Percentiles rank a stretch among this genome's conserved stretches.
These are phyloP conservation scores for Tulasnella calospora DNA, from an alignment of 768 basidiomycete genomes.

Conservation along the genomic window DNA sequence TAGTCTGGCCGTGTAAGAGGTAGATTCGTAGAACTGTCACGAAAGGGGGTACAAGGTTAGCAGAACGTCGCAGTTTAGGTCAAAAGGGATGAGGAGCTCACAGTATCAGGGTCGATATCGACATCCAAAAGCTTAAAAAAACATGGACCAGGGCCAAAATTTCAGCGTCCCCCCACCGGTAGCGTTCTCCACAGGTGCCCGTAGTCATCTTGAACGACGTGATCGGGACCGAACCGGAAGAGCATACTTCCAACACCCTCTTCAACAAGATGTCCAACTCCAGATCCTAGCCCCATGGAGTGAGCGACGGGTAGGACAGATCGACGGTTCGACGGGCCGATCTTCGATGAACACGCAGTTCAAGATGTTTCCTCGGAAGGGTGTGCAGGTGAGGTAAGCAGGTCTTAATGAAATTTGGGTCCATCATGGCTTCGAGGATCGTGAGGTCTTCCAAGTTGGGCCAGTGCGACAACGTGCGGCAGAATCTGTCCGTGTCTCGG, in stretches of 20 bases:
- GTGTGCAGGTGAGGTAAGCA: background rate
- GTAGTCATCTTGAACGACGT: background rate
- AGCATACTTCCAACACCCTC: background rate
- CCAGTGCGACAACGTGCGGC: background rate
- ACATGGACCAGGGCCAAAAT: background rate
- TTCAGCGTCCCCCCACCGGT: background rate
- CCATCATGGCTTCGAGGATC: background rate
- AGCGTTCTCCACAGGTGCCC: background rate
- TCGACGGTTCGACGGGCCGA: background rate
- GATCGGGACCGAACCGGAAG: background rate
- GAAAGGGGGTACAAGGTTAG: background rate
- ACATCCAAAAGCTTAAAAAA: background rate
- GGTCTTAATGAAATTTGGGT: background rate
- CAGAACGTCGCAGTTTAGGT: too few species aligned
- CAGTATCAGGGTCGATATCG: background rate
- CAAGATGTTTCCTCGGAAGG: background rate
- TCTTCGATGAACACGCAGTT: constrained; percentile 1
- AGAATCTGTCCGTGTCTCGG: background rate
- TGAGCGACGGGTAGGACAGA: background rate
- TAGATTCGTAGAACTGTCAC: background rate
- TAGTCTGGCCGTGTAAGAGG: background rate
- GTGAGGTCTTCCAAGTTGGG: background rate
- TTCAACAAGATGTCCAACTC: background rate
- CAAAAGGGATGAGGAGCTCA: background rate
- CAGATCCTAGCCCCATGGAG: background rate